These are phyloP conservation scores for Nectriaceae sp. DNA, from an alignment of 2,329 filamentous ascomycete genomes.

Conservation along the genomic window DNA sequence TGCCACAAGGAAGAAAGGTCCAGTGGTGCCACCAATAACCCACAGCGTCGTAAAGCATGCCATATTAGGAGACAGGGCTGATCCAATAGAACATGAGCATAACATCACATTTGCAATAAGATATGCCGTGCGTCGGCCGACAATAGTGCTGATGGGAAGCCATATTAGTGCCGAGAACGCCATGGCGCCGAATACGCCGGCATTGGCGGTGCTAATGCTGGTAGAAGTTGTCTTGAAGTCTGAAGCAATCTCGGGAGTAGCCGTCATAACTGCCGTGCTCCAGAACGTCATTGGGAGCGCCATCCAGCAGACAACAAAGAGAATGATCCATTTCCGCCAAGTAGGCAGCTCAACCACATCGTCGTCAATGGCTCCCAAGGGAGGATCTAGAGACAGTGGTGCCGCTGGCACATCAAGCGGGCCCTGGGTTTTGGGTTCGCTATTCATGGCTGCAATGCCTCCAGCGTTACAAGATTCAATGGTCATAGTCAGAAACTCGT, in stretches of 20 bases:
- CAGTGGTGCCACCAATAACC: constrained; percentile 27
- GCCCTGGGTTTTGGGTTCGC: constrained; percentile 11
- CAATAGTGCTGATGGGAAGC: constrained; percentile 26
- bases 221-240: constrained; percentile 11
- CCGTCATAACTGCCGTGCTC: constrained; percentile 29
- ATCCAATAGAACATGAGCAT: constrained; percentile 24
- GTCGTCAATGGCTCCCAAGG: constrained; percentile 20
- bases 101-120: constrained; percentile 25
- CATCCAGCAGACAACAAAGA: constrained; percentile 32
- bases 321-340: constrained; percentile 30
- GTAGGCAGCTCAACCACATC: constrained; percentile 18
- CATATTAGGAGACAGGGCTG: constrained; percentile 21
- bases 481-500: too few species aligned
- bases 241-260: constrained; percentile 19
- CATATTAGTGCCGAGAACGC: constrained; percentile 26
- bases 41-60: constrained; percentile 22
- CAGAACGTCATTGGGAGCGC: constrained; percentile 30
- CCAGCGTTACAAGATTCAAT: too few species aligned
- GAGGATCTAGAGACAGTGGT: constrained; percentile 3
- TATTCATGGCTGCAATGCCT: constrained; percentile 13
- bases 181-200: constrained; percentile 26
- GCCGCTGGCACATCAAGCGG: constrained; percentile 3
- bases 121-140: constrained; percentile 24
- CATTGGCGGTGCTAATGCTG: constrained; percentile 24
- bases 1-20: constrained; percentile 27